Base-by-base conservation (phyloP, 768 basidiomycete species). In the Cantharellus cinnabarinus region DNA sequence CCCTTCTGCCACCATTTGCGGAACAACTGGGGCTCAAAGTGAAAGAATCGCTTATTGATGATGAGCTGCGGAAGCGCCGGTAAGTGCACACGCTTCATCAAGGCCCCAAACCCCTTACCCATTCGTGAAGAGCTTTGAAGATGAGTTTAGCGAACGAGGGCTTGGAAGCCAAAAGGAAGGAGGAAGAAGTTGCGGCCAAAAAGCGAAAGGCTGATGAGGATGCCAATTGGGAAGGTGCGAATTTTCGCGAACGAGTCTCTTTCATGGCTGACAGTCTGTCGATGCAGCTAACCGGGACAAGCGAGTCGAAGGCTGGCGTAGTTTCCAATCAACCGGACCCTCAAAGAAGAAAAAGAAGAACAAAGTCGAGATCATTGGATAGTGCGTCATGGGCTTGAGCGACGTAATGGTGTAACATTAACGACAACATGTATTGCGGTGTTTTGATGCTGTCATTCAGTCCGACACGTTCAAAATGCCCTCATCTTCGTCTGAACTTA, bases 121-220 rank as follows among this genome's bases (percentile, higher is more conserved):
- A 3, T 44, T 20, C 20, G 3, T 3, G 2, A 63, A 89, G 88
- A 66, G 86, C 89, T 0, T 71, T 89, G 65, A 90, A 90, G 74
- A 81, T 89, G 80, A 89, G 89, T 67, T 70, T 91, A 59, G 89
- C 89, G 4, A 91, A 91, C 64, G 89, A 91, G 69, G 89, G 89
- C 2, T 72, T 91, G 3, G 90, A 94, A 67, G 91, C 91, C n/a
- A 77, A 82, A 65, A 87, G 84, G 75, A 90, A 89, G 67, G 90
- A 95, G 57, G 88, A 89, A 60, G 91, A 91, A 64, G 75, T 84
- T 5, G 70, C 75, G 34, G 66, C 79, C 41, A 81, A 71, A 72
- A 94, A 94, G 69, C 77, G 90, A 58, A 94, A 94, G 70, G 83
- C 77, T 1, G 89, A 93, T 64, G 87, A 91, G 3, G 88, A 93